Percentiles rank a stretch among this genome's conserved stretches.
These are phyloP conservation scores for Tephrocybe rancida DNA, from an alignment of 768 basidiomycete species.

Conservation along the genomic window DNA sequence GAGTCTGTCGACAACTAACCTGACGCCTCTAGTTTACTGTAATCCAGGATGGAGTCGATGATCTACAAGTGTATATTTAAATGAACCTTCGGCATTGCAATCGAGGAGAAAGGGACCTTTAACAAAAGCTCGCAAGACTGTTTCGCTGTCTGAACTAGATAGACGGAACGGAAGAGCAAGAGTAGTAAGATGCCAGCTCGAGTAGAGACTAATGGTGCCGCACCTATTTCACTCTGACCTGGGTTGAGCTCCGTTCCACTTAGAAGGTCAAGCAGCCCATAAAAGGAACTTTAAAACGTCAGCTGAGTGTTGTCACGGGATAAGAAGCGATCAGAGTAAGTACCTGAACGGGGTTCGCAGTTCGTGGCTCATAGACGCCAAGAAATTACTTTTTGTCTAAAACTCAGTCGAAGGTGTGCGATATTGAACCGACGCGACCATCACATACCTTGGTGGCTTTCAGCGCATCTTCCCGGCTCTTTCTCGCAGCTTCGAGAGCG, in stretches of 20 bases:
- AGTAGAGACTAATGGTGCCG: neutral
- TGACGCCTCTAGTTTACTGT: slow-evolving; percentile 79
- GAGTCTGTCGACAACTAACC: slow-evolving; percentile 36
- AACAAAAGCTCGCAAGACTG: slow-evolving; percentile 76
- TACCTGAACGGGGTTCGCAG: slow-evolving; percentile 77
- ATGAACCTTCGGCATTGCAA: neutral
- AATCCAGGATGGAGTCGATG: slow-evolving; percentile 79
- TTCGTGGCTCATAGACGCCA: slow-evolving; percentile 80
- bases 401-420: neutral
- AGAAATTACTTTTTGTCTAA: slow-evolving; percentile 78
- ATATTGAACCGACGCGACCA: neutral
- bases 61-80: slow-evolving; percentile 41
- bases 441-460: slow-evolving; percentile 66
- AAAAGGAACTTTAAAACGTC: slow-evolving; percentile 57
- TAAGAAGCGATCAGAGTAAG: neutral
- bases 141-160: slow-evolving; percentile 72
- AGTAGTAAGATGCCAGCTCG: neutral
- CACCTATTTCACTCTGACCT: slow-evolving; percentile 73
- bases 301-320: slow-evolving; percentile 1
- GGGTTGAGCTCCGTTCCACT: slow-evolving; percentile 70
- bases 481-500: slow-evolving; percentile 68
- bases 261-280: slow-evolving; percentile 74
- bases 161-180: neutral
- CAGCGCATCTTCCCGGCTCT: slow-evolving; percentile 71
- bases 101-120: slow-evolving; percentile 42